Conservation (phyloP, 2,329 filamentous ascomycete species). For the Aureobasidium sp. region DNA sequence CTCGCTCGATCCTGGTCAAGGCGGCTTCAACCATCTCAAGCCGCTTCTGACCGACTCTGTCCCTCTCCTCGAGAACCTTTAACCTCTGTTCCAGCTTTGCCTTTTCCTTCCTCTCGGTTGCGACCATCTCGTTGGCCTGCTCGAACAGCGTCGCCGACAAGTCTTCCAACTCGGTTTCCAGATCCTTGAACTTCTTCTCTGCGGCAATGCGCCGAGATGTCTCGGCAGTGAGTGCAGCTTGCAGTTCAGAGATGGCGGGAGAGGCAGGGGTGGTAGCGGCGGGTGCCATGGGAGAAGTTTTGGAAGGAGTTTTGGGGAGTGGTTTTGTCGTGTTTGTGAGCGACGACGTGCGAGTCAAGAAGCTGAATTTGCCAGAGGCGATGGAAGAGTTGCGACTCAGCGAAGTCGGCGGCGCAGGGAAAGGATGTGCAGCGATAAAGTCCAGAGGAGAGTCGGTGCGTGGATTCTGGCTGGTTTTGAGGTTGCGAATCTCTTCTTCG, state of each 20-base stretch:
- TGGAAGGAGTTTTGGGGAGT: conserved; percentile 22
- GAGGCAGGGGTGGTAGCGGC: neutral
- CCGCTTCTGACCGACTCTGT: conserved; percentile 60
- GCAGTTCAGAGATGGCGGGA: conserved; percentile 34
- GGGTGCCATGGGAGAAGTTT: conserved; percentile 18
- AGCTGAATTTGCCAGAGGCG: neutral
- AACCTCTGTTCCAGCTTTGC: conserved; percentile 66
- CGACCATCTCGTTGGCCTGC: conserved; percentile 79
- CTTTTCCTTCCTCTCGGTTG: conserved; percentile 62
- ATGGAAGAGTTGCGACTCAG: conserved; percentile 20
- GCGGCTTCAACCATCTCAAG: conserved; percentile 66
- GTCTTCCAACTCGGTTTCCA: conserved; percentile 69
- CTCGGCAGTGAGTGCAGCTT: conserved; percentile 57
- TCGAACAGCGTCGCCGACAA: conserved; percentile 66
- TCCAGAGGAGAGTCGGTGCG: conserved; percentile 22
- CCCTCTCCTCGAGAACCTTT: conserved; percentile 59
- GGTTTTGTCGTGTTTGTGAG: neutral
- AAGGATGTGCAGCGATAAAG: conserved; percentile 14
- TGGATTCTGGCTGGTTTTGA: conserved; percentile 33
- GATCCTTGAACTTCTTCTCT: conserved; percentile 57
- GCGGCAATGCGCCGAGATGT: conserved; percentile 58
- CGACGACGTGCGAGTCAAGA: neutral
- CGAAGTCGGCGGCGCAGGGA: conserved; percentile 20
- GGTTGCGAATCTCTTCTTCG: conserved; percentile 64
- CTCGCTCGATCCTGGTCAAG: conserved; percentile 63